Conservation (phyloP, 345 rosid species). For the Hypericum perforatum region DNA sequence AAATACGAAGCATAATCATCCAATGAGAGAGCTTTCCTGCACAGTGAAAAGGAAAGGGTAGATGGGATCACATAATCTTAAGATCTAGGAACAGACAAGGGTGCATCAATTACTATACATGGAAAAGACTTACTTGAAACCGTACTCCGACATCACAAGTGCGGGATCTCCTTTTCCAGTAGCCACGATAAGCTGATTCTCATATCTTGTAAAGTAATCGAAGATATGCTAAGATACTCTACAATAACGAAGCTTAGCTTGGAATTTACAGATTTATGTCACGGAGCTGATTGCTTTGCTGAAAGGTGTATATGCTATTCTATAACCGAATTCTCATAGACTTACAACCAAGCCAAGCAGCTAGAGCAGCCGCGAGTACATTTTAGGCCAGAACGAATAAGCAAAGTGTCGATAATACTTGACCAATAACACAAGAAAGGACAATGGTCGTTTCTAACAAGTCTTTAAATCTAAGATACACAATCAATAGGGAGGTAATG, state of each 20-base stretch:
- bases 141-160: slow-evolving; percentile 42
- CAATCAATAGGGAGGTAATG: not conserved
- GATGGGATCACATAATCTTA: not conserved
- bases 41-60: slow-evolving; percentile 8
- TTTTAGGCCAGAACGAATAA: too few relatives aligned
- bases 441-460: too few relatives aligned
- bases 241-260: too few relatives aligned
- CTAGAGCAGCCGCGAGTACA: too few relatives aligned
- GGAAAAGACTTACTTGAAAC: slow-evolving; percentile 34
- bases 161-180: slow-evolving; percentile 48
- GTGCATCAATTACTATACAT: not conserved
- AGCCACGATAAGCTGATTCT: slow-evolving; percentile 37
- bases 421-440: too few relatives aligned
- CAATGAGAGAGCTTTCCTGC: slow-evolving; percentile 38
- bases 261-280: too few relatives aligned
- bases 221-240: slow-evolving; percentile 4
- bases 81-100: not conserved
- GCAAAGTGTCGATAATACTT: too few relatives aligned
- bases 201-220: slow-evolving; percentile 10
- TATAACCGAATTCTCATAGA: too few relatives aligned
- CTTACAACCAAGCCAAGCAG: too few relatives aligned
- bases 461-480: not conserved
- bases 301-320: too few relatives aligned
- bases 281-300: too few relatives aligned
- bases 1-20: slow-evolving; percentile 38